These are phyloP conservation scores for Candida easanensis DNA, from an alignment of 805 yeast genomes.

Conservation along the genomic window DNA sequence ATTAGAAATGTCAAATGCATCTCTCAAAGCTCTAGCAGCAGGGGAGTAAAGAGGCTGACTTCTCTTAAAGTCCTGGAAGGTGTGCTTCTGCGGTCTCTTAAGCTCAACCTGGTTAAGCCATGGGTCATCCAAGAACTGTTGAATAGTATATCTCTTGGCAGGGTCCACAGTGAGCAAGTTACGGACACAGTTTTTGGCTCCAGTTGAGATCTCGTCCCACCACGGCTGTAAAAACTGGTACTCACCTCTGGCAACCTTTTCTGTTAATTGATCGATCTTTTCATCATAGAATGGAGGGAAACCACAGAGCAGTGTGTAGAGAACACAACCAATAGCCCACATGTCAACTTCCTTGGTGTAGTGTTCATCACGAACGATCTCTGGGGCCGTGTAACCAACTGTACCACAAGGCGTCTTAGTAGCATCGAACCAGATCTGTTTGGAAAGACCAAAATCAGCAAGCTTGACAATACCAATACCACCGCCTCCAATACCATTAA, in stretches of 20 bases:
- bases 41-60: conserved; percentile 48
- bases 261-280: conserved; percentile 60
- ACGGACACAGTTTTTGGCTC: conserved; percentile 66
- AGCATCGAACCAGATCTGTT: conserved; percentile 72
- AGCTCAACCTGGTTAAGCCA: conserved; percentile 46
- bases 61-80: conserved; percentile 23
- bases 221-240: conserved; percentile 76
- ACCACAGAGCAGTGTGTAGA: conserved; percentile 91
- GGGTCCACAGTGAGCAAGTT: conserved; percentile 72
- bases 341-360: conserved; percentile 94
- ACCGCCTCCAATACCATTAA: conserved; percentile 84
- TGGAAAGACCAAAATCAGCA: conserved; percentile 95
- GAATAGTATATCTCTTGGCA: conserved; percentile 60
- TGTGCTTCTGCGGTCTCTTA: conserved; percentile 22
- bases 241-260: conserved; percentile 69
- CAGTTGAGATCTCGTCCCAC: conserved; percentile 81
- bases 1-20: conserved; percentile 81
- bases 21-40: conserved; percentile 77
- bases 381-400: conserved; percentile 98
- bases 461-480: conserved; percentile 85
- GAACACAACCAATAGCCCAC: conserved; percentile 98
- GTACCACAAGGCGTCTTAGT: conserved; percentile 99
- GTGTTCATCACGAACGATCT: conserved; percentile 88
- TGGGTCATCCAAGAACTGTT: conserved; percentile 66
- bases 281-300: conserved; percentile 80